Base-by-base conservation (phyloP, 352 stramenopile genomes). In the Phytophthora rubi region DNA sequence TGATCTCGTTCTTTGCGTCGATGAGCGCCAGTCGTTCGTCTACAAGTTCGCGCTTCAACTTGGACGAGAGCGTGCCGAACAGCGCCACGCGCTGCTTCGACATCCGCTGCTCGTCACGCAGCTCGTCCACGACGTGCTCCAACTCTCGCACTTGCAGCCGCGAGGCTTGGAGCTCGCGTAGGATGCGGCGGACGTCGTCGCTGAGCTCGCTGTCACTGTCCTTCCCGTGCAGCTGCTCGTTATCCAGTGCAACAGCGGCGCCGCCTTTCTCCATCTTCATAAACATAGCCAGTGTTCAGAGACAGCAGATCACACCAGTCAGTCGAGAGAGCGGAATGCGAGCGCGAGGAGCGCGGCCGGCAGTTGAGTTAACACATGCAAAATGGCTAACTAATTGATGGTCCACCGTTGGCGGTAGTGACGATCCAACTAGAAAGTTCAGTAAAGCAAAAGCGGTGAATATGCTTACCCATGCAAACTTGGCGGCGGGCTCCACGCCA, bases 1-100 rank as follows among this genome's bases (percentile, higher is more conserved):
- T 76, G 1, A 85, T 73, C 35, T 92, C 82, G 58, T 87, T 88
- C 63, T 88, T 90, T 9, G 82, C 80, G 54, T 92, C 78, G 30
- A 93, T 88, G 45, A 92, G 83, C 8, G 85, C 85, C 32, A 93
- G 72, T 55, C 85, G 81, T 69, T 95, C 87, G 67, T 89, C 84
- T 60, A 95, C 77, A 65, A 95, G 77, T 37, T 92, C 82, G 47
- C 84, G 82, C 65, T 90, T 91, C 45, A 95, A 71, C 61, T 93
- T 89, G 47, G 80, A 56, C 18, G 84, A 70, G 0, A 93, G 52
- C 23, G 81, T 82, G 55, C 73, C 67, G 65, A 89, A 91, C 6
- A 95, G 71, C 48, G 77, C 64, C 13, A 92, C 21, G 0, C 83
- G 77, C 58, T 92, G 77, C 33, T 75, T 80, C 0, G 76, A 66